Percentiles rank a stretch among this genome's conserved stretches.
phyloP scores from a whole-genome alignment of 2,329 filamentous ascomycete species.

The Paecilomyces variotii region DNA sequence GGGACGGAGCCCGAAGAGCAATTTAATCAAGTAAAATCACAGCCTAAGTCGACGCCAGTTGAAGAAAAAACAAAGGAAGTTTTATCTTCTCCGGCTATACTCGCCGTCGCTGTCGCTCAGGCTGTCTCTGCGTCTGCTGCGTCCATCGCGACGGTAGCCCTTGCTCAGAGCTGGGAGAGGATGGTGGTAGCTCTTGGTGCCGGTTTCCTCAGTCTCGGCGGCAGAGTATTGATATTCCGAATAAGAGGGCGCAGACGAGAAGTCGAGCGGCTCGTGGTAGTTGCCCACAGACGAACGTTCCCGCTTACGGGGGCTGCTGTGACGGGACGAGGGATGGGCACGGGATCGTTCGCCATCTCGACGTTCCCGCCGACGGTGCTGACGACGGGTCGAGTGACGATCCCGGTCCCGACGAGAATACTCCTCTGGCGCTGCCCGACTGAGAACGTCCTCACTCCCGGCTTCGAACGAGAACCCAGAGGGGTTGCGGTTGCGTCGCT shows the following conservation, averaged over 20 bases:
- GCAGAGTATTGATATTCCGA: constrained; percentile 36
- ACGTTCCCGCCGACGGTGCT: constrained; percentile 15
- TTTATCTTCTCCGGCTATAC: constrained; percentile 15
- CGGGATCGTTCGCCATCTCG: constrained; percentile 1
- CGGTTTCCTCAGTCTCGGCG: constrained; percentile 35
- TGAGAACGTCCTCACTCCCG: constrained; percentile 38
- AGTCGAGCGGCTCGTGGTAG: constrained; percentile 38
- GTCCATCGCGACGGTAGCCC: constrained; percentile 33
- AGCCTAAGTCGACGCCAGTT: neutral
- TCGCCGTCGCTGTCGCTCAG: constrained; percentile 47
- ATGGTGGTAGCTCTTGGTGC: constrained; percentile 50
- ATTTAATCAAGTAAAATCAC: neutral
- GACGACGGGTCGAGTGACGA: constrained; percentile 23
- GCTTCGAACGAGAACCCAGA: constrained; percentile 44
- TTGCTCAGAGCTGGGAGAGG: constrained; percentile 48
- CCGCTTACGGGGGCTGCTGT: constrained; percentile 28
- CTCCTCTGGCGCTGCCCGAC: constrained; percentile 30
- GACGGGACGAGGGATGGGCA: constrained; percentile 5
- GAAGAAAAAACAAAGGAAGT: neutral
- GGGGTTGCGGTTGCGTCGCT: constrained; percentile 12
- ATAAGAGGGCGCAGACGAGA: constrained; percentile 29
- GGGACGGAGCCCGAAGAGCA: neutral
- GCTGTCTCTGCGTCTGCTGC: constrained; percentile 42
- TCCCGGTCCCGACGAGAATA: constrained; percentile 15
- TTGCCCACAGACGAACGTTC: constrained; percentile 27